Evolutionary conservation across 2,329 filamentous ascomycete genomes (phyloP).

Genomic region (Sporothrix inflata): DNA sequence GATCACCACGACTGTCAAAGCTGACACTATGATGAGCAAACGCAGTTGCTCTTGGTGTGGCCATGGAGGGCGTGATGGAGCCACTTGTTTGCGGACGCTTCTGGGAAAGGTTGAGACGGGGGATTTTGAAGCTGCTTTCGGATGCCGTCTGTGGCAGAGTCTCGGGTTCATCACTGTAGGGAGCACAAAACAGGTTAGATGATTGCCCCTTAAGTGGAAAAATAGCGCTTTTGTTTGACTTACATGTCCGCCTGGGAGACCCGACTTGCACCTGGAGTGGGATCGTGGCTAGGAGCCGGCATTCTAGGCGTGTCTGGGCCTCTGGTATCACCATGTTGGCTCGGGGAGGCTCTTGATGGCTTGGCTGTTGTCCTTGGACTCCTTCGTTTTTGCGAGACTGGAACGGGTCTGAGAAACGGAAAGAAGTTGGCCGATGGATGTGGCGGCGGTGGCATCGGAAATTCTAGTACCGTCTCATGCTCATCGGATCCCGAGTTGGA

Average conservation of each 20-base stretch:
- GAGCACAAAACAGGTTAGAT: not conserved
- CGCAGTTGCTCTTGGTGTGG: not conserved
- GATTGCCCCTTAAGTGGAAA: not conserved
- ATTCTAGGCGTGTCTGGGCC: too few relatives aligned
- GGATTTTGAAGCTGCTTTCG: not conserved
- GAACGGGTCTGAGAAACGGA: conserved; percentile 24
- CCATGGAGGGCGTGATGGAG: not conserved
- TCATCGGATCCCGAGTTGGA: not conserved
- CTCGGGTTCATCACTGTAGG: not conserved
- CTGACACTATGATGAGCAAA: not conserved
- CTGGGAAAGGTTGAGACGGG: not conserved
- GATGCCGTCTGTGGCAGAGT: not conserved
- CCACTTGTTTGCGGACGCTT: not conserved
- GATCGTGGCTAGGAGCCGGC: not conserved
- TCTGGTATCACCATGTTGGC: not conserved
- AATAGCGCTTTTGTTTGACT: not conserved
- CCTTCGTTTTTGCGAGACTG: not conserved
- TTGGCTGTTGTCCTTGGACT: not conserved
- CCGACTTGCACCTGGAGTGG: not conserved
- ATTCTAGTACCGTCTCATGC: not conserved
- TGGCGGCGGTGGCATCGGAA: conserved; percentile 20
- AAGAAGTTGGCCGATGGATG: conserved; percentile 25
- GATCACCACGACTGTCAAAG: not conserved
- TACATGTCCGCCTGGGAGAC: not conserved
- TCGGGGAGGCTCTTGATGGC: not conserved